phyloP scores from a whole-genome alignment of 1,139 yeast species.

The Saccharomyces pastorianus region DNA sequence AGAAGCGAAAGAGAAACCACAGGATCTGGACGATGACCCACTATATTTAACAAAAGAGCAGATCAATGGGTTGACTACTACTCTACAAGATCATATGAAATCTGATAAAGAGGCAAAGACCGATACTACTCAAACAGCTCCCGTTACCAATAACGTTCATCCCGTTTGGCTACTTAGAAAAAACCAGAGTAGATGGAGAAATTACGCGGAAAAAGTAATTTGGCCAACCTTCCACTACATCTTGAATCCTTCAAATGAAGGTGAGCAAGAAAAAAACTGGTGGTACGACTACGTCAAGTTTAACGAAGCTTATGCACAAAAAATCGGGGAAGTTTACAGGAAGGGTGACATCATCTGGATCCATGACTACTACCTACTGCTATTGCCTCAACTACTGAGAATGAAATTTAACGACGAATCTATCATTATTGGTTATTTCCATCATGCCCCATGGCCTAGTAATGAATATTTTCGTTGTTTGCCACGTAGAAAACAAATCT shows the following conservation, averaged over 20 bases:
- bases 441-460: conserved; percentile 91
- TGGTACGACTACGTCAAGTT: conserved; percentile 89
- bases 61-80: conserved; percentile 33
- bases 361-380: conserved; percentile 81
- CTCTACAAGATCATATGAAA: conserved; percentile 16
- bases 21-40: conserved; percentile 45
- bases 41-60: conserved; percentile 52
- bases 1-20: conserved; percentile 10
- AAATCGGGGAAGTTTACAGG: conserved; percentile 59
- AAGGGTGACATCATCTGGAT: conserved; percentile 95
- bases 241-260: conserved; percentile 54
- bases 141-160: conserved; percentile 42
- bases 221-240: conserved; percentile 97
- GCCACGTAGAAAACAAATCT: conserved; percentile 68
- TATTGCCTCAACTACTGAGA: conserved; percentile 79
- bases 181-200: conserved; percentile 69
- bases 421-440: conserved; percentile 63
- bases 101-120: conserved; percentile 34
- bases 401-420: conserved; percentile 70
- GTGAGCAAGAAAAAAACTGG: conserved; percentile 68
- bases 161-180: conserved; percentile 81
- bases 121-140: conserved; percentile 36
- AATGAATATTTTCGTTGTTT: conserved; percentile 89
- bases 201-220: conserved; percentile 78
- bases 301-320: conserved; percentile 83